Conservation (phyloP, 179 eudicot genomes). For the Patellifolia procumbens region DNA sequence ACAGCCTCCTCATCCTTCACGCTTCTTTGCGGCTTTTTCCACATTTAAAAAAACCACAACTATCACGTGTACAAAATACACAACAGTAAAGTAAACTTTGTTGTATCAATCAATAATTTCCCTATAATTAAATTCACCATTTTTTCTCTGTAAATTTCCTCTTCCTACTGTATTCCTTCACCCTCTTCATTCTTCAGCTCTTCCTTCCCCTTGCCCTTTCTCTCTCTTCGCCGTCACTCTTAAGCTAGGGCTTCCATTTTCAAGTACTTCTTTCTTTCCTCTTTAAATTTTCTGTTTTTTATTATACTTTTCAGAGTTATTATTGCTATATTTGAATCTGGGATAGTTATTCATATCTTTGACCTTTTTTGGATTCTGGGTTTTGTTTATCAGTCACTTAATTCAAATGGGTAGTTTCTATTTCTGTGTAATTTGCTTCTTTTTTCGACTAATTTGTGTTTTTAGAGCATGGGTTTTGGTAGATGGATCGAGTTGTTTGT, state of each 20-base stretch:
- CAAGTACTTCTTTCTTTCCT: constrained; percentile 9
- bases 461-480: neutral
- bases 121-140: too few species aligned
- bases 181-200: constrained; percentile 7
- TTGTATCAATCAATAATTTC: neutral
- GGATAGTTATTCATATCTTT: too few species aligned
- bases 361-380: too few species aligned
- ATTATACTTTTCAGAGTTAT: neutral
- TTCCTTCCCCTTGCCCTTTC: neutral
- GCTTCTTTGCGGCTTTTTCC: neutral
- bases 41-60: neutral
- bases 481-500: constrained; percentile 19
- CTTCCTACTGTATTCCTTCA: neutral
- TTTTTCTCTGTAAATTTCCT: too few species aligned
- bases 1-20: neutral
- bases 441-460: neutral
- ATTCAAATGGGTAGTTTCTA: constrained; percentile 20
- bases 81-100: neutral
- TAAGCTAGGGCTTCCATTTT: neutral
- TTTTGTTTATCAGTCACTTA: constrained; percentile 1
- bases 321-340: constrained; percentile 18
- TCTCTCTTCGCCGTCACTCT: neutral
- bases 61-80: constrained; percentile 10
- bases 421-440: neutral
- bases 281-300: neutral